Conservation (phyloP, 495 filamentous ascomycete species). For the Neurospora sp. region DNA sequence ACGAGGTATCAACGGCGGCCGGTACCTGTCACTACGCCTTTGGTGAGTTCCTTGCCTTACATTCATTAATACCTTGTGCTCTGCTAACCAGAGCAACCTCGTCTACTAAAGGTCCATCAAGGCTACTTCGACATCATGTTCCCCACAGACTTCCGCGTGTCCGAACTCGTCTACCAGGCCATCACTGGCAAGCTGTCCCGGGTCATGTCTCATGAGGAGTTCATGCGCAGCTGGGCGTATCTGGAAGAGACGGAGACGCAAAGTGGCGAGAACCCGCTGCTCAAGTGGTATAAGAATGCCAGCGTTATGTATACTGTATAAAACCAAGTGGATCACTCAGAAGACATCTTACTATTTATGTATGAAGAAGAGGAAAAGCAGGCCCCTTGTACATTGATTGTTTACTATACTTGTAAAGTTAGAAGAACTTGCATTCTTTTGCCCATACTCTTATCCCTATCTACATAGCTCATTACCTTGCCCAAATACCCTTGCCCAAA, state of each 20-base stretch:
- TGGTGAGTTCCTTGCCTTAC: slow-evolving; percentile 48
- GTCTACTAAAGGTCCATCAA: slow-evolving; percentile 65
- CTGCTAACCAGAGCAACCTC: neutral
- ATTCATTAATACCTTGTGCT: neutral
- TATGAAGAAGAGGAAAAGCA: neutral
- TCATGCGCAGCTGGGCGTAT: slow-evolving; percentile 78
- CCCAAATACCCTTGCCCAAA: no score
- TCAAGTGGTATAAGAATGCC: slow-evolving; percentile 92
- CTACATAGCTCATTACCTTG: no score
- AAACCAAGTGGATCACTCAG: neutral
- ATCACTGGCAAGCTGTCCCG: slow-evolving; percentile 84
- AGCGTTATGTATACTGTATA: slow-evolving; percentile 76
- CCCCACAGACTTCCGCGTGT: slow-evolving; percentile 82
- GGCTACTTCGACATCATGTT: slow-evolving; percentile 99
- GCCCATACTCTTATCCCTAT: no score
- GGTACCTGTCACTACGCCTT: slow-evolving; percentile 81
- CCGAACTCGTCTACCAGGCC: slow-evolving; percentile 83
- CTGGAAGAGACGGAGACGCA: slow-evolving; percentile 78
- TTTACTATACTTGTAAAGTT: neutral
- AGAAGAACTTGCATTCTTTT: neutral
- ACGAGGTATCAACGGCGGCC: slow-evolving; percentile 78
- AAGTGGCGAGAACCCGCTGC: slow-evolving; percentile 85
- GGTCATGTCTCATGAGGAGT: slow-evolving; percentile 80
- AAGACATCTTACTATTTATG: neutral
- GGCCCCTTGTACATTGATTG: neutral